Conservation (phyloP, 306 rosid species). For the Canavalia gladiata region DNA sequence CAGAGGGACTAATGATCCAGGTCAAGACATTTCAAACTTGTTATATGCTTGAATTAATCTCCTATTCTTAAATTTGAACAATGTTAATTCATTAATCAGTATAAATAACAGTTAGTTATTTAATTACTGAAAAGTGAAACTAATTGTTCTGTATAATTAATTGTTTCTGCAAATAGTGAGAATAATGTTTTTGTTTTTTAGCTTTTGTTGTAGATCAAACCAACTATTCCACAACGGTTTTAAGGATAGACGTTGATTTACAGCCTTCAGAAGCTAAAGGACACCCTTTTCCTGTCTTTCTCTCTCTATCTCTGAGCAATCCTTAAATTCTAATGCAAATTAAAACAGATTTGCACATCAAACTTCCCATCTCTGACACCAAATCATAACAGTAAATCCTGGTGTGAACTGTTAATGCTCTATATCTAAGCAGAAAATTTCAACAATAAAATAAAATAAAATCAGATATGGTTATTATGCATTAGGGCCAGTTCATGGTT, state of each 20-base stretch:
- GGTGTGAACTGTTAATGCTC: constrained; percentile 19
- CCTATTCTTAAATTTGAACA: background rate
- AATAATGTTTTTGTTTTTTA: constrained; percentile 29
- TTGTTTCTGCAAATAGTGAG: constrained; percentile 17
- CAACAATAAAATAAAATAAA: background rate
- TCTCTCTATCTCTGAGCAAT: constrained; percentile 32
- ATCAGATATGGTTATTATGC: background rate
- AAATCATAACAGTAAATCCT: constrained; percentile 72
- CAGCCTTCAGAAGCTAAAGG: constrained; percentile 49
- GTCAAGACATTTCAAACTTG: background rate
- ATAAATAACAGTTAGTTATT: background rate
- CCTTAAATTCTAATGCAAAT: constrained; percentile 48
- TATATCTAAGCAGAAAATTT: constrained; percentile 23
- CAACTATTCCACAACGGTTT: constrained; percentile 60
- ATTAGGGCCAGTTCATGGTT: constrained; percentile 40
- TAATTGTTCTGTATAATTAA: background rate
- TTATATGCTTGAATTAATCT: background rate
- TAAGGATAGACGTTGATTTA: constrained; percentile 45
- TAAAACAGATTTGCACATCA: constrained; percentile 54
- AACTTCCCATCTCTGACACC: constrained; percentile 69
- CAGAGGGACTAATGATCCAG: background rate
- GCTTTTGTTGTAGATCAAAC: constrained; percentile 37
- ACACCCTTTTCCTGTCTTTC: constrained; percentile 41
- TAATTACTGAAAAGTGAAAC: constrained; percentile 23
- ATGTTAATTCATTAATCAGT: background rate